A percentile compares a stretch with the other conserved stretches of the same genome.
These are phyloP conservation scores for Kodamaea kakaduensis DNA, from an alignment of 805 yeast species.

Conservation along the genomic window DNA sequence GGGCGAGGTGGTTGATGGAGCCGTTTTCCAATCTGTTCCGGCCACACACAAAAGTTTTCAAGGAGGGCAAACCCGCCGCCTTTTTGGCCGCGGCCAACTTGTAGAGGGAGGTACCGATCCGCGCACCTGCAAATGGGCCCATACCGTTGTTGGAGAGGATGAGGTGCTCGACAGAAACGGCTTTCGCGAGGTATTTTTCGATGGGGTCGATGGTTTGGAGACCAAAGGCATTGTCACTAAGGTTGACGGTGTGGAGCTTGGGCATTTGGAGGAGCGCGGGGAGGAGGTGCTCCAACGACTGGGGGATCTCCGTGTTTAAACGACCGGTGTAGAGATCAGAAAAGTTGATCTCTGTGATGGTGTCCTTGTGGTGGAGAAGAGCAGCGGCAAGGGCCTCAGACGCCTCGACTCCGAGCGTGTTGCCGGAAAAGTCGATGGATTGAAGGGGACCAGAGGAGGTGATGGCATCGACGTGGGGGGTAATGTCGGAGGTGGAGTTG, in stretches of 20 bases:
- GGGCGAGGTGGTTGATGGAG: conserved; percentile 76
- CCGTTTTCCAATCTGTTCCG: conserved; percentile 97
- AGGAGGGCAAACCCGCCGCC: conserved; percentile 43
- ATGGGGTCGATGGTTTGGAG: conserved; percentile 90
- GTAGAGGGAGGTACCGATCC: conserved; percentile 84
- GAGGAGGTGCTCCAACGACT: conserved; percentile 66
- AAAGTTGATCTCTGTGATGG: conserved; percentile 67
- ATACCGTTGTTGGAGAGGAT: conserved; percentile 92
- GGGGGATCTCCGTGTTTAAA: conserved; percentile 90
- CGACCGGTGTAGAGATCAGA: conserved; percentile 95
- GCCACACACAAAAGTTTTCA: conserved; percentile 91
- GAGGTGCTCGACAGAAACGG: conserved; percentile 77
- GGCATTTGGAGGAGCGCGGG: conserved; percentile 69
- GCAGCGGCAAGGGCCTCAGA: conserved; percentile 65
- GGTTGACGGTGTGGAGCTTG: conserved; percentile 66
- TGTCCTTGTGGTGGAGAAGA: conserved; percentile 39
- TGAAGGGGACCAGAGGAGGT: conserved; percentile 32
- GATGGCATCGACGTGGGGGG: conserved; percentile 63
- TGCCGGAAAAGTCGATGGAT: conserved; percentile 81
- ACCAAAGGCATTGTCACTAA: conserved; percentile 96
- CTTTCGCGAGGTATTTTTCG: conserved; percentile 71
- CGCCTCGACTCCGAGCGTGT: conserved; percentile 91
- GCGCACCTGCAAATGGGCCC: conserved; percentile 97
- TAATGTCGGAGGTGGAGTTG: conserved; percentile 67
- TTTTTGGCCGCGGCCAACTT: conserved; percentile 64